Evolutionary conservation across 495 filamentous ascomycete genomes (phyloP).

Genomic region (Podospora pseudocomata): DNA sequence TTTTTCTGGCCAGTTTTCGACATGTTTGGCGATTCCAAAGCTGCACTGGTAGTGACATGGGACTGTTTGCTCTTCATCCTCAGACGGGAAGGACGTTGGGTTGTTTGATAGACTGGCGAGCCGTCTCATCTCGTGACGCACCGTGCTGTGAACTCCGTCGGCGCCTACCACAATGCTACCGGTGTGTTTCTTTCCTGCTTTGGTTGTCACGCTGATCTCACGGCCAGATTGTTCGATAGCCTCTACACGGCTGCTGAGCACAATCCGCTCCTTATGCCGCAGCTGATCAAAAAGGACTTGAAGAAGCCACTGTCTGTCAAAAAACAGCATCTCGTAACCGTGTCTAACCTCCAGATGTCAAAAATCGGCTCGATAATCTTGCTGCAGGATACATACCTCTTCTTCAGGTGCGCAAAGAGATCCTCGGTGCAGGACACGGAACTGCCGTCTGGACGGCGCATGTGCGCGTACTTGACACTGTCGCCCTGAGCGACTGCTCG

Average conservation of each 20-base stretch:
- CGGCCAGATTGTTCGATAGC: neutral
- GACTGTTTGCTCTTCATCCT: too few relatives aligned
- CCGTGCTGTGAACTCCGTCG: neutral
- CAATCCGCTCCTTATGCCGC: slow-evolving; percentile 28
- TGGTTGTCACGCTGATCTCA: too few relatives aligned
- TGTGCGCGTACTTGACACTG: neutral
- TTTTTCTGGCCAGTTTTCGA: too few relatives aligned
- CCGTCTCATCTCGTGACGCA: neutral
- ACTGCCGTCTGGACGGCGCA: neutral
- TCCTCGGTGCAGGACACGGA: neutral
- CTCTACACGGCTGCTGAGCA: slow-evolving; percentile 22
- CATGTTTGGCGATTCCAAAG: too few relatives aligned
- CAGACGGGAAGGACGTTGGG: too few relatives aligned
- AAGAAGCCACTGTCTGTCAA: slow-evolving; percentile 37
- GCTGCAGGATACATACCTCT: slow-evolving; percentile 11
- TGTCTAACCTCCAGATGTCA: too few relatives aligned
- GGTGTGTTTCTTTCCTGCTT: too few relatives aligned
- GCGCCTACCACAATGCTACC: neutral
- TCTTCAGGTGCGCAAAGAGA: slow-evolving; percentile 10
- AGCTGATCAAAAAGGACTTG: slow-evolving; percentile 35
- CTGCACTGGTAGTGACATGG: too few relatives aligned
- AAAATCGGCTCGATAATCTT: too few relatives aligned
- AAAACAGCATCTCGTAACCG: slow-evolving; percentile 24
- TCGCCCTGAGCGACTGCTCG: neutral
- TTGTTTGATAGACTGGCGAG: too few relatives aligned